Percentiles rank a stretch among this genome's conserved stretches.
Evolutionary conservation across 2,329 filamentous ascomycete genomes (phyloP).

Genomic region (Clarireedia hainanense): DNA sequence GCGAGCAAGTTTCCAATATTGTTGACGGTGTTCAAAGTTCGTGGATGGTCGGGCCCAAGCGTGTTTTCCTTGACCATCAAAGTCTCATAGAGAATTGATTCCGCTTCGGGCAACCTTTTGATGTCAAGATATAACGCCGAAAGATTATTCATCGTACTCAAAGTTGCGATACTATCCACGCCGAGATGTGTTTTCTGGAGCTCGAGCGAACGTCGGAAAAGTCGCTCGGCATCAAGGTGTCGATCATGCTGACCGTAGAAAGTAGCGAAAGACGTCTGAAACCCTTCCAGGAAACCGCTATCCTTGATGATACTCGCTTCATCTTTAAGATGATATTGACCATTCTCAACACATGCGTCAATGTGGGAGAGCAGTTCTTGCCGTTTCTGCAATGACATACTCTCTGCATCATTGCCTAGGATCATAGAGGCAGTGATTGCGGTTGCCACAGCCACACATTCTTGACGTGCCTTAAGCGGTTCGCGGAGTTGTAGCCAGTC

Average conservation of each 20-base stretch:
- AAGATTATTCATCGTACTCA: conserved; percentile 22
- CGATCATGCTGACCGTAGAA: conserved; percentile 11
- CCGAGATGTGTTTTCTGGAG: conserved; percentile 3
- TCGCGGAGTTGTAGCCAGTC: not conserved
- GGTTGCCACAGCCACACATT: not conserved
- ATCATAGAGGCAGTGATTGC: not conserved
- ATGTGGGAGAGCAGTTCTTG: conserved; percentile 1
- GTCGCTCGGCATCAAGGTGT: conserved; percentile 14
- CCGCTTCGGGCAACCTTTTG: conserved; percentile 23
- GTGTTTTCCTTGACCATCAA: conserved; percentile 2
- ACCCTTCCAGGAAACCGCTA: conserved; percentile 1
- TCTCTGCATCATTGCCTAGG: not conserved
- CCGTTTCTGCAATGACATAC: not conserved
- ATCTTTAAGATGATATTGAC: not conserved
- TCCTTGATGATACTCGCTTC: conserved; percentile 2
- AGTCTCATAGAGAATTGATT: conserved; percentile 10
- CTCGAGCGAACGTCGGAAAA: conserved; percentile 12
- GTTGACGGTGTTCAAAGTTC: conserved; percentile 10
- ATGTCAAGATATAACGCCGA: conserved; percentile 24
- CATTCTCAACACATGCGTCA: conserved; percentile 5
- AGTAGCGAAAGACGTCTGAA: conserved; percentile 1
- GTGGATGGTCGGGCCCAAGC: conserved; percentile 16
- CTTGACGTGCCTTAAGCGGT: not conserved
- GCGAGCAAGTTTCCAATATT: conserved; percentile 25
- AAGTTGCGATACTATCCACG: conserved; percentile 7